Conservation (phyloP, 257 asterid genomes). For the Cruciata laevipes region DNA sequence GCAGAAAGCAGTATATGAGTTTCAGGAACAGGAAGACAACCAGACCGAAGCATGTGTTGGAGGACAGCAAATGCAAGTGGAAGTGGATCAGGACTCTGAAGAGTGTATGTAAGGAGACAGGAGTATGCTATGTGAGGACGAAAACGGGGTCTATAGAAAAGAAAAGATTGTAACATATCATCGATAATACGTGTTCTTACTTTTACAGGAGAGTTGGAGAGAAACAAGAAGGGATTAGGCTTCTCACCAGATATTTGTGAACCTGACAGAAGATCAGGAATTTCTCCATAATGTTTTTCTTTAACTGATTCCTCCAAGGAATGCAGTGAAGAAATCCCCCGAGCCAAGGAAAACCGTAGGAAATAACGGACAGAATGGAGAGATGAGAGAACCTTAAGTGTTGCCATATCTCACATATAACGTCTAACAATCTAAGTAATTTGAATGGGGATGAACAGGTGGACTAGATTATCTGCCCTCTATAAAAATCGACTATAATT, state of each 20-base stretch:
- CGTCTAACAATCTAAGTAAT: not conserved
- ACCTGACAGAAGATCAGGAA: slow-evolving; percentile 48
- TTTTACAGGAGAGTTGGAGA: slow-evolving; percentile 36
- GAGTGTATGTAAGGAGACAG: slow-evolving; percentile 51
- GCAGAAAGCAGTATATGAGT: slow-evolving; percentile 52
- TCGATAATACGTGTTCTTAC: slow-evolving; percentile 32
- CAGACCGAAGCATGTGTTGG: slow-evolving; percentile 71
- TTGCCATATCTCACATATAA: too few relatives aligned
- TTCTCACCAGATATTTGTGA: slow-evolving; percentile 21
- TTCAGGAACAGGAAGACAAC: slow-evolving; percentile 60
- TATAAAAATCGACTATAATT: not conserved
- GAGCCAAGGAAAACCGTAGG: slow-evolving; percentile 22
- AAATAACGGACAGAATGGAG: slow-evolving; percentile 4
- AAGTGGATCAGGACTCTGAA: slow-evolving; percentile 46
- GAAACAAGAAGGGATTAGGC: slow-evolving; percentile 62
- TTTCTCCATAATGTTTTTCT: slow-evolving; percentile 38
- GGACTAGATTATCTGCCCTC: not conserved
- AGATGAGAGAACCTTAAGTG: slow-evolving; percentile 11
- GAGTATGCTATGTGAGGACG: slow-evolving; percentile 46
- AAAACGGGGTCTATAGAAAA: slow-evolving; percentile 55
- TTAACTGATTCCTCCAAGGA: slow-evolving; percentile 40
- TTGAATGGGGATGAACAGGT: not conserved
- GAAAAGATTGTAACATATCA: slow-evolving; percentile 53
- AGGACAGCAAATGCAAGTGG: slow-evolving; percentile 59
- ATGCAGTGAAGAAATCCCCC: slow-evolving; percentile 21